Evolutionary conservation across 306 rosid genomes (phyloP).

Genomic region (Alnus rubra): DNA sequence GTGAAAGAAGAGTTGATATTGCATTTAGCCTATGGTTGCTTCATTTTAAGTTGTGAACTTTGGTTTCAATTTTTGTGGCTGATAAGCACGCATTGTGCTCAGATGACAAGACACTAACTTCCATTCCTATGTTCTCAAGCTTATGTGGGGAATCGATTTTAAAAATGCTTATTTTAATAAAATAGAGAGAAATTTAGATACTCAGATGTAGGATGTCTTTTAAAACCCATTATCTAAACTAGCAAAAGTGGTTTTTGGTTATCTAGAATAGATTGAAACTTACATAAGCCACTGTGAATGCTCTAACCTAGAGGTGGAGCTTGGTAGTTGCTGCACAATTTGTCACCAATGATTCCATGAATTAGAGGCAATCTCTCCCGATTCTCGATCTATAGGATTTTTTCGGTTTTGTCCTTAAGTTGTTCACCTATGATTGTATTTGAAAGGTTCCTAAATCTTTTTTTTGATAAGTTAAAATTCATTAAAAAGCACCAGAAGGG

Average conservation of each 20-base stretch:
- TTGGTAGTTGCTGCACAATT: background rate
- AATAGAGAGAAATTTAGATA: too few species aligned
- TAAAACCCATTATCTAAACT: too few species aligned
- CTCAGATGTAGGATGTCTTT: too few species aligned
- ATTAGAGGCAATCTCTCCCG: constrained; percentile 3
- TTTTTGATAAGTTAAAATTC: too few species aligned
- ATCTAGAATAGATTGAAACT: too few species aligned
- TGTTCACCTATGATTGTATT: background rate
- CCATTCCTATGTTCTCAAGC: background rate
- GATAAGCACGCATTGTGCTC: background rate
- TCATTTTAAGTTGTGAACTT: too few species aligned
- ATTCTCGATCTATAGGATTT: constrained; percentile 5
- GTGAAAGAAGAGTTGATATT: background rate
- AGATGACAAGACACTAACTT: background rate
- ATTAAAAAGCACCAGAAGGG: too few species aligned
- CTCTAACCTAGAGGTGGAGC: background rate
- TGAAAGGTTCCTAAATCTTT: background rate
- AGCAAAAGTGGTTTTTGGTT: too few species aligned
- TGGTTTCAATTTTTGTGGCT: background rate
- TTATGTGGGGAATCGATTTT: background rate
- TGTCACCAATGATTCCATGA: background rate
- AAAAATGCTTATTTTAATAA: too few species aligned
- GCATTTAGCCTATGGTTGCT: background rate
- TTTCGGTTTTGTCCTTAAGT: background rate
- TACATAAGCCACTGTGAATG: too few species aligned